phyloP scores from a whole-genome alignment of 192 early-diverging fungal genomes.

The Tieghemiomyces parasiticus region DNA sequence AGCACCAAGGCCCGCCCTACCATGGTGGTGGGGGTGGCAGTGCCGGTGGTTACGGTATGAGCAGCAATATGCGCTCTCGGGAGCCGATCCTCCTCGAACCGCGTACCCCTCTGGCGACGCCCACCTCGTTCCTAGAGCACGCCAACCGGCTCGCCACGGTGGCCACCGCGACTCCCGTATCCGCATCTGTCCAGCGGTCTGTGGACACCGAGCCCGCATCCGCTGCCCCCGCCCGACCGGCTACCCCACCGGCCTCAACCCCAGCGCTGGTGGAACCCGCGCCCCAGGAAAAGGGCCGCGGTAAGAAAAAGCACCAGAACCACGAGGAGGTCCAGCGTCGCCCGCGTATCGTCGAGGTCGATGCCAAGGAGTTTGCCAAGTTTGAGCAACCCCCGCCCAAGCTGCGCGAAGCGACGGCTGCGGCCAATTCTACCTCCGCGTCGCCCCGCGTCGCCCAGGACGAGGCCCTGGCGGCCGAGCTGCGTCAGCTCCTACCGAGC shows the following conservation, averaged over 20 bases:
- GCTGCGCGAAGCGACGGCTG: slow-evolving; percentile 13
- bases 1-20: slow-evolving; percentile 14
- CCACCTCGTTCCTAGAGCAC: slow-evolving; percentile 6
- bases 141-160: slow-evolving; percentile 9
- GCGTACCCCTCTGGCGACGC: slow-evolving; percentile 15
- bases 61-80: slow-evolving; percentile 13
- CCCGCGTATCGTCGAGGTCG: slow-evolving; percentile 25
- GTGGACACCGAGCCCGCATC: too few species aligned
- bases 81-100: slow-evolving; percentile 19
- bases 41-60: slow-evolving; percentile 12
- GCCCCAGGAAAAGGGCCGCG: too few species aligned
- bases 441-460: slow-evolving; percentile 15
- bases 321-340: slow-evolving; percentile 20
- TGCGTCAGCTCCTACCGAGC: slow-evolving; percentile 16
- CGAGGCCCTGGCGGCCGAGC: slow-evolving; percentile 18
- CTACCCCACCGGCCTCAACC: too few species aligned
- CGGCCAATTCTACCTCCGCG: slow-evolving; percentile 11
- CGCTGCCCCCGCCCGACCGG: too few species aligned
- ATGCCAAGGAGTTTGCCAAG: slow-evolving; percentile 20
- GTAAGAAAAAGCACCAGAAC: slow-evolving; percentile 13
- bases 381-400: slow-evolving; percentile 19
- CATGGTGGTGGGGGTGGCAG: slow-evolving; percentile 14
- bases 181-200: too few species aligned
- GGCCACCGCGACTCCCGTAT: slow-evolving; percentile 12
- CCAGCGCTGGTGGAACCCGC: too few species aligned